Conservation (phyloP, 352 stramenopile genomes). For the Pythium phragmiticola region DNA sequence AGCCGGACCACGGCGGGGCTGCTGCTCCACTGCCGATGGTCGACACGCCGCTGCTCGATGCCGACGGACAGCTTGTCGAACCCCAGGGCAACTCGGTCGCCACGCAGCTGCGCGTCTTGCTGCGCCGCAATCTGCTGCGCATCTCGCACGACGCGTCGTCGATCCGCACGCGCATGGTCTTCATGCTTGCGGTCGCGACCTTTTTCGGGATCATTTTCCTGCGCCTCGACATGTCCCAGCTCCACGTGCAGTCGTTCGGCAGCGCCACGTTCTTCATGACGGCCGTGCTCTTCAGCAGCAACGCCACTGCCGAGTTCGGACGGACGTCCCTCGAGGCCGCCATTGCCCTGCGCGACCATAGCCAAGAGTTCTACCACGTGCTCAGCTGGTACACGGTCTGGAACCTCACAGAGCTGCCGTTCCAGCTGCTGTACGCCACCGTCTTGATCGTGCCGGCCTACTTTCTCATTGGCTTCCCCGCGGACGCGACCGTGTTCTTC, state of each 20-base stretch:
- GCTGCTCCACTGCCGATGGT: too few relatives aligned
- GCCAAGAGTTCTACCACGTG: conserved; percentile 38
- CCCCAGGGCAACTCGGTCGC: neutral
- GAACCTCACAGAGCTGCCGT: conserved; percentile 46
- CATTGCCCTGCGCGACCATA: conserved; percentile 44
- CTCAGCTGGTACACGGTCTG: conserved; percentile 45
- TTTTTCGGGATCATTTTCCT: conserved; percentile 50
- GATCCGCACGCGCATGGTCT: conserved; percentile 27
- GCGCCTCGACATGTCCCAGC: conserved; percentile 40
- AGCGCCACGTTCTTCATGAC: conserved; percentile 46
- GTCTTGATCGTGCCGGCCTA: conserved; percentile 39
- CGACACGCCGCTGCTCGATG: neutral
- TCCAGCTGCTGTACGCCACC: conserved; percentile 46
- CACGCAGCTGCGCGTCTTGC: conserved; percentile 25
- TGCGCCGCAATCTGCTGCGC: conserved; percentile 25
- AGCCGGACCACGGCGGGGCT: neutral
- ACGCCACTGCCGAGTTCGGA: conserved; percentile 24
- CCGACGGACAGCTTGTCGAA: too few relatives aligned
- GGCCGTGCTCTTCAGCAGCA: conserved; percentile 33
- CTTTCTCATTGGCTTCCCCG: conserved; percentile 45
- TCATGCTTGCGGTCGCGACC: conserved; percentile 35
- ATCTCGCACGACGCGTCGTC: conserved; percentile 33
- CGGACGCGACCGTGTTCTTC: conserved; percentile 33
- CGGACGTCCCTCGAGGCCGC: conserved; percentile 30
- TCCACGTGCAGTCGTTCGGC: conserved; percentile 41